Evolutionary conservation across 805 yeast genomes (phyloP).

Genomic region (Zygotorulaspora chibaensis): DNA sequence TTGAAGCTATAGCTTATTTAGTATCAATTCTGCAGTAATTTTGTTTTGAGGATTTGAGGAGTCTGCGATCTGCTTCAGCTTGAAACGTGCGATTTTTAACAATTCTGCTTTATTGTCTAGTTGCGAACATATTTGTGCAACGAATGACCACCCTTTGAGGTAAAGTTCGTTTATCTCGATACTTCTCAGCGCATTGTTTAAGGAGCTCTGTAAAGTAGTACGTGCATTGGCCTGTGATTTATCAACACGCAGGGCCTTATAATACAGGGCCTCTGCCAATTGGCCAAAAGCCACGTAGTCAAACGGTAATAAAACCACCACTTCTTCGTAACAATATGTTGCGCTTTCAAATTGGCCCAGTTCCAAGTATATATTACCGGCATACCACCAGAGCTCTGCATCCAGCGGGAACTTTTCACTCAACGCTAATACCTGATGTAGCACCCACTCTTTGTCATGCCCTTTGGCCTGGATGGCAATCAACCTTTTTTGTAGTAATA

Average conservation of each 20-base stretch:
- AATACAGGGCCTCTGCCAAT: slow-evolving; percentile 26
- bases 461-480: slow-evolving; percentile 22
- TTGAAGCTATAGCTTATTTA: slow-evolving; percentile 13
- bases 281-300: slow-evolving; percentile 33
- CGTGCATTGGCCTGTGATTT: slow-evolving; percentile 7
- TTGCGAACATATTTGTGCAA: slow-evolving; percentile 39
- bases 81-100: slow-evolving; percentile 35
- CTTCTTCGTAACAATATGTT: slow-evolving; percentile 63
- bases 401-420: slow-evolving; percentile 57
- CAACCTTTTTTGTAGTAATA: slow-evolving; percentile 28
- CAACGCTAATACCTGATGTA: slow-evolving; percentile 19
- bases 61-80: slow-evolving; percentile 36
- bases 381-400: slow-evolving; percentile 70
- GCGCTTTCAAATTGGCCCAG: slow-evolving; percentile 66
- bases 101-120: slow-evolving; percentile 32
- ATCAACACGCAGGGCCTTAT: slow-evolving; percentile 16
- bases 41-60: slow-evolving; percentile 34
- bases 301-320: slow-evolving; percentile 59
- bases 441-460: slow-evolving; percentile 16
- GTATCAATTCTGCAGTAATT: slow-evolving; percentile 36
- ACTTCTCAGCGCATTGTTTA: slow-evolving; percentile 57
- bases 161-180: slow-evolving; percentile 73
- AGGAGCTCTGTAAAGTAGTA: slow-evolving; percentile 21
- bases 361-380: slow-evolving; percentile 58
- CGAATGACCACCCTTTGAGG: slow-evolving; percentile 71